Conservation (phyloP, 148 eudicot species). For the Spergularia marina region DNA sequence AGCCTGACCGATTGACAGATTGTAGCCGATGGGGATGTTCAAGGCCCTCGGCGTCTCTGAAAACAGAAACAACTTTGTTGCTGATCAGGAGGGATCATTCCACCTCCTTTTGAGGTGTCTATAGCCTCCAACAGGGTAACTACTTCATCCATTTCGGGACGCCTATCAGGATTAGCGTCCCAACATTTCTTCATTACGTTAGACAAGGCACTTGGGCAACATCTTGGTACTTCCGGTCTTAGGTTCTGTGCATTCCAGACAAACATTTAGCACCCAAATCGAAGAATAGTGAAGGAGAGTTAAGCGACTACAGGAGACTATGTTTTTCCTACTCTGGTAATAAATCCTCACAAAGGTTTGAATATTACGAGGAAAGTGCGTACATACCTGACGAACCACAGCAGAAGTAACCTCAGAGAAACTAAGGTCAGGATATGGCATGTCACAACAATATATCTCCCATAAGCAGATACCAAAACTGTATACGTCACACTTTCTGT, state of each 20-base stretch:
- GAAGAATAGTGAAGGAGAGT: not conserved
- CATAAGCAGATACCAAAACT: conserved; percentile 96
- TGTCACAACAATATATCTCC: conserved; percentile 96
- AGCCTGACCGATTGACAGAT: conserved; percentile 15
- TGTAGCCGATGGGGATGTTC: conserved; percentile 7
- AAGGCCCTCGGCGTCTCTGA: conserved; percentile 82
- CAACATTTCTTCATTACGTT: conserved; percentile 95
- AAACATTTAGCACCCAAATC: conserved; percentile 3
- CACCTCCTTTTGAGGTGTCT: conserved; percentile 93
- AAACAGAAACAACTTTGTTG: conserved; percentile 84
- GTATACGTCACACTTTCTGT: conserved; percentile 93
- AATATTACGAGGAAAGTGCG: not conserved
- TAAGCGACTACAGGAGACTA: not conserved
- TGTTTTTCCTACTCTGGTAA: not conserved
- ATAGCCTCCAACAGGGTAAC: conserved; percentile 84
- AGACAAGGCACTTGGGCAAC: conserved; percentile 89
- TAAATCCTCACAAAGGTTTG: not conserved
- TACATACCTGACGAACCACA: conserved; percentile 89
- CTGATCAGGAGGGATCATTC: conserved; percentile 92
- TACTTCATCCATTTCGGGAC: conserved; percentile 98
- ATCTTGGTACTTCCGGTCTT: conserved; percentile 95
- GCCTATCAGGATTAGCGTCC: conserved; percentile 94
- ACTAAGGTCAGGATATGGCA: conserved; percentile 99
- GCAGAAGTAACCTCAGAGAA: conserved; percentile 97
- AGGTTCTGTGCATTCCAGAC: conserved; percentile 51